These are phyloP conservation scores for Sporothrix dimorphospora DNA, from an alignment of 2,329 filamentous ascomycete genomes.

Conservation along the genomic window DNA sequence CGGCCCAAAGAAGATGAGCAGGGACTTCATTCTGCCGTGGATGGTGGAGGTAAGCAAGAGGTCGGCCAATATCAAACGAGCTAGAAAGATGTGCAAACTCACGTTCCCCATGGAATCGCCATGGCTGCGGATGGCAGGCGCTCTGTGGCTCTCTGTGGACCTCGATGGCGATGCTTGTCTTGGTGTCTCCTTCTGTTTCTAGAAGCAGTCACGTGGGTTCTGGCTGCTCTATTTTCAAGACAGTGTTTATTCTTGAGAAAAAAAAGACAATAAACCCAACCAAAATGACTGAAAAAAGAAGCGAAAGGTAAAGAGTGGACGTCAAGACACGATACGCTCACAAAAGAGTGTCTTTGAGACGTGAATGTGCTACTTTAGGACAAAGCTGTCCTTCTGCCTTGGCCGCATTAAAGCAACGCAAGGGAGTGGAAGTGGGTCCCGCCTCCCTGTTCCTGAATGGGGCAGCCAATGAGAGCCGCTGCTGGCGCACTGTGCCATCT, in stretches of 20 bases:
- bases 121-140: constrained; percentile 26
- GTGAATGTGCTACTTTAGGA: constrained; percentile 9
- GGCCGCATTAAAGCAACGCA: not conserved
- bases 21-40: constrained; percentile 53
- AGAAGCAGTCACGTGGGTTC: not conserved
- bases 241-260: not conserved
- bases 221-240: not conserved
- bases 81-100: constrained; percentile 39
- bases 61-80: not conserved
- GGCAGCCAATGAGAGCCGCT: not conserved
- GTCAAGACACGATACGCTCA: not conserved
- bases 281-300: not conserved
- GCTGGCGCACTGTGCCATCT: not conserved
- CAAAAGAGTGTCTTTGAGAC: constrained; percentile 7
- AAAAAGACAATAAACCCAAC: not conserved
- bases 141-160: not conserved
- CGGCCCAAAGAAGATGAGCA: constrained; percentile 68
- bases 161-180: not conserved
- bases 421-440: not conserved
- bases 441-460: constrained; percentile 17
- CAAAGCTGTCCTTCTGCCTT: constrained; percentile 19
- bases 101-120: constrained; percentile 54
- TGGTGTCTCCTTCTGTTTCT: not conserved
- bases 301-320: not conserved
- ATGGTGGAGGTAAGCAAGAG: constrained; percentile 5